Evolutionary conservation across 768 basidiomycete species (phyloP).

Genomic region (Cystobasidium ongulense): DNA sequence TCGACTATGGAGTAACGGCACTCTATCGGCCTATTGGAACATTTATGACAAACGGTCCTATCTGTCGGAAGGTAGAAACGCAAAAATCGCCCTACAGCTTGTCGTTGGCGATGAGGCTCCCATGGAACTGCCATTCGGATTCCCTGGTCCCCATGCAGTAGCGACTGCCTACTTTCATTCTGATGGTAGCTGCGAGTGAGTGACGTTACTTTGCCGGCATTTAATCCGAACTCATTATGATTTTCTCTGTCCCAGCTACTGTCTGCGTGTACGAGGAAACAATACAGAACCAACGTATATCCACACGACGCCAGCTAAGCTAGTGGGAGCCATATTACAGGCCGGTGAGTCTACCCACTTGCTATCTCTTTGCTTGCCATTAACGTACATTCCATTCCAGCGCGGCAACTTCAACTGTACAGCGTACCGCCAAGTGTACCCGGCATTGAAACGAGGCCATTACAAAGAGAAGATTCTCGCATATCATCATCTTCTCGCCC

Average conservation of each 20-base stretch:
- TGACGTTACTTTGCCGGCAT: not conserved
- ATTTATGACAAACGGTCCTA: slow-evolving; percentile 18
- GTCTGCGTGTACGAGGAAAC: not conserved
- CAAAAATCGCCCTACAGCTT: slow-evolving; percentile 20
- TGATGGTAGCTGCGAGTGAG: not conserved
- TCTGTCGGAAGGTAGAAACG: slow-evolving; percentile 13
- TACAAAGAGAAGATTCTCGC: not conserved
- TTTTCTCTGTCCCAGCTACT: not conserved
- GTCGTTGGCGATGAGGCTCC: not conserved
- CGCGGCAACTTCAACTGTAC: slow-evolving; percentile 14
- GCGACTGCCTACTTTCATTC: not conserved
- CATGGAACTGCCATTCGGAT: not conserved
- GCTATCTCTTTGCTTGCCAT: not conserved
- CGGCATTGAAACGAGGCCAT: not conserved
- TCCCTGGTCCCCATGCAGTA: slow-evolving; percentile 4
- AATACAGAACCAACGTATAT: not conserved
- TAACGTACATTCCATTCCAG: not conserved
- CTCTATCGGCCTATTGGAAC: slow-evolving; percentile 1
- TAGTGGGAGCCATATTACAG: slow-evolving; percentile 3
- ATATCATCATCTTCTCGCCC: not conserved
- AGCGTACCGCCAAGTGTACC: not conserved
- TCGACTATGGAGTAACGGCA: not conserved
- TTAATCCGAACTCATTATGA: not conserved
- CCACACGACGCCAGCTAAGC: not conserved
- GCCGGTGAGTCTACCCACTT: not conserved